A percentile compares a stretch with the other conserved stretches of the same genome.
These are phyloP conservation scores for Sordariomycetes sp. DNA, from an alignment of 2,329 filamentous ascomycete species.

Conservation along the genomic window DNA sequence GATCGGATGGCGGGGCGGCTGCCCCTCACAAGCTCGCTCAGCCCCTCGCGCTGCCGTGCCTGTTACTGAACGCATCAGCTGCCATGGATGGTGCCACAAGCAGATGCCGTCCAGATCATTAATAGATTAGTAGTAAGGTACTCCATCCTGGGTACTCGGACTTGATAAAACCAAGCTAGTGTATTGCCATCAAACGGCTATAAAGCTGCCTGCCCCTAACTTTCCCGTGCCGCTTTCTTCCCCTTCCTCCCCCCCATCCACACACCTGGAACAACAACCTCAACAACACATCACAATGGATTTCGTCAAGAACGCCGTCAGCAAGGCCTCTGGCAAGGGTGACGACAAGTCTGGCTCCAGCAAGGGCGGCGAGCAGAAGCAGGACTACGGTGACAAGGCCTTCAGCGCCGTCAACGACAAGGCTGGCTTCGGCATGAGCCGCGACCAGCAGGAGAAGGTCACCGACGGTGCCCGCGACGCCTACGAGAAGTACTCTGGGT, in stretches of 20 bases:
- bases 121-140: too few species aligned
- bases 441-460: conserved; percentile 17
- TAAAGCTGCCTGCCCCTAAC: too few species aligned
- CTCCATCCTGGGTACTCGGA: too few species aligned
- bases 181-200: too few species aligned
- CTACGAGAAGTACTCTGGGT: conserved; percentile 17
- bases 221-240: too few species aligned
- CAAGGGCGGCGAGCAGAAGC: conserved; percentile 9
- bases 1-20: too few species aligned
- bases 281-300: conserved; percentile 21
- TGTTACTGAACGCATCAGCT: too few species aligned
- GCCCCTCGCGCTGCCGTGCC: too few species aligned
- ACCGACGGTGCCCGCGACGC: conserved; percentile 13
- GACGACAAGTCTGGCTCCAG: conserved; percentile 6
- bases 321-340: conserved; percentile 8
- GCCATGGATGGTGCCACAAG: too few species aligned
- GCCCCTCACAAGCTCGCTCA: too few species aligned
- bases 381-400: conserved; percentile 21
- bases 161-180: too few species aligned
- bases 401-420: conserved; percentile 13
- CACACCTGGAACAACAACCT: not conserved
- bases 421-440: conserved; percentile 14
- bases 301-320: conserved; percentile 26
- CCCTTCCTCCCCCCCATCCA: conserved; percentile 1
- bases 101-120: too few species aligned